Conservation (phyloP, 2,329 filamentous ascomycete species). For the Coniosporium tulheliwenetii region DNA sequence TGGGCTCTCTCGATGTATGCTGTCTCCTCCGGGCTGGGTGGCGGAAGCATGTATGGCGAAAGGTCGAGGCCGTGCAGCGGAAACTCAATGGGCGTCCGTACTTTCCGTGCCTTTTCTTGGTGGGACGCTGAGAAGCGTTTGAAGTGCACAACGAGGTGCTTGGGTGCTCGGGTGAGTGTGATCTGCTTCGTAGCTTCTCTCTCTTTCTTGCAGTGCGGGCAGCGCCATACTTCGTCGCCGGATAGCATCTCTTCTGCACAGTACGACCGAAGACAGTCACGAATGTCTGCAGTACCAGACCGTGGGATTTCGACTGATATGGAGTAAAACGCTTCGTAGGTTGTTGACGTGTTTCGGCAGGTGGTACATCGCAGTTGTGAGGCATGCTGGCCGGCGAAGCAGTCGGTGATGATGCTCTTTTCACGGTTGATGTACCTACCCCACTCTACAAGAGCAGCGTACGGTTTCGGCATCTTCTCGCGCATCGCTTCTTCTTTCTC, state of each 20-base stretch:
- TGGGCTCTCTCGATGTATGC: conserved; percentile 15
- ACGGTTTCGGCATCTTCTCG: conserved; percentile 43
- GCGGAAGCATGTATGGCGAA: conserved; percentile 41
- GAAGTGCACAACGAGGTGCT: conserved; percentile 64
- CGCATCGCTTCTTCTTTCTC: conserved; percentile 43
- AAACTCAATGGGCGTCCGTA: conserved; percentile 58
- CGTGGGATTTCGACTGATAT: conserved; percentile 56
- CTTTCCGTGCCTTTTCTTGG: conserved; percentile 46
- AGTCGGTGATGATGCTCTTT: conserved; percentile 59
- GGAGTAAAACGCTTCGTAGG: conserved; percentile 55
- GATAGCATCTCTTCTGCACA: conserved; percentile 51
- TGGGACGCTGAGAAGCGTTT: conserved; percentile 50
- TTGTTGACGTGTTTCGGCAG: conserved; percentile 47
- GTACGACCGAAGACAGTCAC: conserved; percentile 56
- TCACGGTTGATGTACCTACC: conserved; percentile 51
- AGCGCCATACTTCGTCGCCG: conserved; percentile 55
- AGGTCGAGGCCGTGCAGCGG: conserved; percentile 56
- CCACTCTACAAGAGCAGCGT: conserved; percentile 65
- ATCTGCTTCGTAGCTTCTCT: conserved; percentile 54
- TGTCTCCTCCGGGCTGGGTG: conserved; percentile 18
- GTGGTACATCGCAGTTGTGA: conserved; percentile 45
- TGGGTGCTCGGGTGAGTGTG: conserved; percentile 62
- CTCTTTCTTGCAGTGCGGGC: conserved; percentile 56
- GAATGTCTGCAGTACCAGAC: conserved; percentile 42
- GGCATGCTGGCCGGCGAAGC: conserved; percentile 61